Percentiles rank a stretch among this genome's conserved stretches.
phyloP scores from a whole-genome alignment of 805 yeast genomes.

The Candida takata region DNA sequence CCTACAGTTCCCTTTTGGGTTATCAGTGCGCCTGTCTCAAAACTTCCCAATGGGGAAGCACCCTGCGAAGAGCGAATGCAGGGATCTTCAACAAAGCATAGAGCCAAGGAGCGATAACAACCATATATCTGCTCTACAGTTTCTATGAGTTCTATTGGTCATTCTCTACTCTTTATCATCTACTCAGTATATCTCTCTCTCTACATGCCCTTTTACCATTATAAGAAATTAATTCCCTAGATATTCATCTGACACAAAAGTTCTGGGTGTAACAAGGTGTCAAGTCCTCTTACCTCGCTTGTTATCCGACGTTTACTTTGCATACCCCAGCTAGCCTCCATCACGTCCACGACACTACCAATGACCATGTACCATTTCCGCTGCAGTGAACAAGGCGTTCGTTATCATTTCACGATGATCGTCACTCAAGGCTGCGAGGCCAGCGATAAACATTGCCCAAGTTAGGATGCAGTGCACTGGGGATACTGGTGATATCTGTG shows the following conservation, averaged over 20 bases:
- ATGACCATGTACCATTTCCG: conserved; percentile 12
- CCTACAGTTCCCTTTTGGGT: too few species aligned
- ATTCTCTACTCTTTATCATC: too few species aligned
- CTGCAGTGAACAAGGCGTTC: conserved; percentile 8
- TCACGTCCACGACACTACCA: conserved; percentile 10
- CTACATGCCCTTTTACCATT: too few species aligned
- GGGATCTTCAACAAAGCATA: too few species aligned
- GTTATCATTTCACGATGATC: conserved; percentile 9
- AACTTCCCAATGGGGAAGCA: too few species aligned
- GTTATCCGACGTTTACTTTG: background rate
- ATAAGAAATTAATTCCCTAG: background rate
- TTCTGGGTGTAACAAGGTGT: conserved; percentile 5
- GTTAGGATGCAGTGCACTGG: conserved; percentile 9
- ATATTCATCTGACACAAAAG: conserved; percentile 1
- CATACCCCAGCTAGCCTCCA: conserved; percentile 16
- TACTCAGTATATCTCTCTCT: too few species aligned
- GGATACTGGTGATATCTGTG: conserved; percentile 5
- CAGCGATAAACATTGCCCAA: conserved; percentile 17
- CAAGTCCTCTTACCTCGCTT: conserved; percentile 5
- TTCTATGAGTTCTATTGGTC: too few species aligned
- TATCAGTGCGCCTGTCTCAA: too few species aligned
- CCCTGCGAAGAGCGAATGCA: too few species aligned
- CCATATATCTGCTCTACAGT: too few species aligned
- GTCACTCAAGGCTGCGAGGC: conserved; percentile 7
- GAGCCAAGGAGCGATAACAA: too few species aligned